A percentile compares a stretch with the other conserved stretches of the same genome.
phyloP scores from a whole-genome alignment of 371 early-diverging fungal species.

The Dichotomocladium elegans region DNA sequence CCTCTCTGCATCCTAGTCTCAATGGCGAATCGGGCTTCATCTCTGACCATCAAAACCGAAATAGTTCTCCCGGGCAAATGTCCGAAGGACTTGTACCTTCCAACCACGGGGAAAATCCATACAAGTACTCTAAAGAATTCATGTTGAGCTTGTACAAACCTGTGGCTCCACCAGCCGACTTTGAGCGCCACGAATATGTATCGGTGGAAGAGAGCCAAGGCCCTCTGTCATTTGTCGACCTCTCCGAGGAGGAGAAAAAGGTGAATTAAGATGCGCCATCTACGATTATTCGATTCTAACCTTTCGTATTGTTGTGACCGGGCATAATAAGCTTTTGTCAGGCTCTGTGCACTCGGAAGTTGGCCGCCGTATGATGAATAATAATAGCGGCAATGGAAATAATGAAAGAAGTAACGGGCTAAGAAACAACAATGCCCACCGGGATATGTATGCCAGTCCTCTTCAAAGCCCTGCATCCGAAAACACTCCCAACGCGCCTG shows the following conservation, averaged over 20 bases:
- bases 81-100: background rate
- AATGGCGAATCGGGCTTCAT: background rate
- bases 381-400: slow-evolving; percentile 13
- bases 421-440: slow-evolving; percentile 20
- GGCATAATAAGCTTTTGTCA: slow-evolving; percentile 36
- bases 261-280: slow-evolving; percentile 32
- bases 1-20: background rate
- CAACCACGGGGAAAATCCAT: slow-evolving; percentile 35
- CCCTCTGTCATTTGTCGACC: slow-evolving; percentile 63
- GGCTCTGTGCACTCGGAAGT: slow-evolving; percentile 54
- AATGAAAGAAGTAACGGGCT: slow-evolving; percentile 11
- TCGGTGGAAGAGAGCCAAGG: slow-evolving; percentile 56
- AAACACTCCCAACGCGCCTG: slow-evolving; percentile 26
- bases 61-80: background rate
- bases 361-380: slow-evolving; percentile 31
- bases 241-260: slow-evolving; percentile 69
- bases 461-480: slow-evolving; percentile 38
- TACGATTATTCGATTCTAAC: background rate
- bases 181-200: slow-evolving; percentile 71
- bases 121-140: slow-evolving; percentile 75
- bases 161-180: slow-evolving; percentile 58
- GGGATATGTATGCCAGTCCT: slow-evolving; percentile 31
- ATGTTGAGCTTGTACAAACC: slow-evolving; percentile 76
- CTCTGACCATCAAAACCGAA: background rate
- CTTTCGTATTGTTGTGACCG: background rate